Evolutionary conservation across 176 grass and related monocot species (phyloP), one percentile per base, ranked within the genome.

Genomic region (Eragrostis nindensis): DNA sequence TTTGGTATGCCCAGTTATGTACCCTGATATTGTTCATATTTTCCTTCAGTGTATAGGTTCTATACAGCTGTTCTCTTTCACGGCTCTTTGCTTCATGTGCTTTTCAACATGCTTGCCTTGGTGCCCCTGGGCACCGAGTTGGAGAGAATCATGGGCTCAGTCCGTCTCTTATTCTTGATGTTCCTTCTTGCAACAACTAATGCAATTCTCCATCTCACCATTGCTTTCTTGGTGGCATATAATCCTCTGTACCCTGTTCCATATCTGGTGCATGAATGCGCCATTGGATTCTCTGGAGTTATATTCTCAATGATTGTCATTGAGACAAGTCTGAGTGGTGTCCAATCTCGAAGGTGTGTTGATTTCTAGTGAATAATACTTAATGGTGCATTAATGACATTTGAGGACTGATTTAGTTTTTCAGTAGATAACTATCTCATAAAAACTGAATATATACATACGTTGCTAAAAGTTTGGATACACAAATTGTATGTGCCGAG

Each of bases 261-360:
- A 29, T 89, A 64, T 79, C 87, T 98, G 44, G 87, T 91, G 90
- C 2, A 73, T 73, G 83, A 98, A 92, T 98, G 95, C 57, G 87
- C 95, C 54, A 98, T 98, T 73, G 95, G 95, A 41, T 98, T 95
- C 71, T 98, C 95, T 84, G 95, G 95, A 85, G 80, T 98, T 76
- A 89, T 98, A 87, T 98, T 98, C 83, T 91, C 92, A 21, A 87
- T 98, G 95, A 98, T 98, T 61, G 95, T 98, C 67, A 98, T 95
- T 62, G 92, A 98, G 80, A 95, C 95, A 77, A 95, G 90, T 80
- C 80, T 98, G 55, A 98, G 90, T 87, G 95, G 92, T 22, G 90
- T 85, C 68, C 90, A 92, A 75, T 93, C 82, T 61, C 89, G 92
- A 93, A 98, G 95, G 95, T 98, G 30, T 21, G 73, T 79, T 66